Base-by-base conservation (phyloP, 2,329 filamentous ascomycete genomes). In the Tolypocladium inflatum region DNA sequence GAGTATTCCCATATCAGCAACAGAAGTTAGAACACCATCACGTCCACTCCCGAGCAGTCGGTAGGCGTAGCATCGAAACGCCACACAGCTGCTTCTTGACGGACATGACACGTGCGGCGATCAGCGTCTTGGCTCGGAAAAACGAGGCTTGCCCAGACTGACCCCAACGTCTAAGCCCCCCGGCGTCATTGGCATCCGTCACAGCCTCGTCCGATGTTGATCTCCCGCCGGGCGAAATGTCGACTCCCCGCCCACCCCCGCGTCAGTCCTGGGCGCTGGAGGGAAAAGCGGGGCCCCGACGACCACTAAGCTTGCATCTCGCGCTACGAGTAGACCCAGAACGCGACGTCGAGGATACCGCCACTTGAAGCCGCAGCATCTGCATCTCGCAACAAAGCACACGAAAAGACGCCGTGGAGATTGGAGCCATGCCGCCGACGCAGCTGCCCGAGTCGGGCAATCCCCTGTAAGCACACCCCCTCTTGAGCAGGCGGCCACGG, bases 391-490 rank as follows among this genome's bases (percentile, higher is more conserved):
- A 35, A 33, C 48, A 33, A 35, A 33, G 4, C 19, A 1, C 15
- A 33, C 48, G 48, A 11, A 33, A 41, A 41, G 38, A 41, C 54
- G 41, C 33, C 39, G 19, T 30, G 23, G 11, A 30, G 2, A 13
- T 48, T 41, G 26, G 38, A 57, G 63, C 56, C 48, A 78, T 79
- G 76, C 67, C 76, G 63, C 75, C 76, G 13, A 79, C 76, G 15
- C 66, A 76, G 63, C 70, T 79, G 35, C 76, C 76, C 55, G 73
- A 73, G 60, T 78, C 75, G 38, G 76, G 76, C 42, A 79, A 79
- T 59, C 76, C 76, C 48, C 69, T 79, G 76, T 79, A 71, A 67
- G 76, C 74, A 23, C 26, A 45, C 19, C 41, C 23, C 37, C n/a
- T n/a, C n/a, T n/a, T n/a, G n/a, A n/a, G n/a, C n/a, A n/a, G n/a